Conservation (phyloP, 2,329 filamentous ascomycete species). For the Pseudonectria buxi region DNA sequence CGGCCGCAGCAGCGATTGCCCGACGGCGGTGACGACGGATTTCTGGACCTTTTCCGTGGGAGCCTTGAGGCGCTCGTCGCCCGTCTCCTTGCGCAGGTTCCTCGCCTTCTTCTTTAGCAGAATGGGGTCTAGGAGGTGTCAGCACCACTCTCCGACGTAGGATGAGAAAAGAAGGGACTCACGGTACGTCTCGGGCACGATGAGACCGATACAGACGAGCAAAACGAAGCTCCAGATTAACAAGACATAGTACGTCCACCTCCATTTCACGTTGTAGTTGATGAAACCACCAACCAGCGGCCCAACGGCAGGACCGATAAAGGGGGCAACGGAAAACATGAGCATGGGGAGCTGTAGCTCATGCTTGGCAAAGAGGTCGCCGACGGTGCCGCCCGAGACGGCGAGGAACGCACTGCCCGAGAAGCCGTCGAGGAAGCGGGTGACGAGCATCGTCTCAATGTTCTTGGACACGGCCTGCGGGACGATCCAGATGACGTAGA, state of each 20-base stretch:
- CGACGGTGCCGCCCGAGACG: conserved; percentile 79
- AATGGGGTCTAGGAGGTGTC: conserved; percentile 46
- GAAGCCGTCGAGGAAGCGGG: conserved; percentile 70
- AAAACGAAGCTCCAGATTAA: conserved; percentile 72
- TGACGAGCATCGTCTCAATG: conserved; percentile 71
- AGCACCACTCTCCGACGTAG: conserved; percentile 3
- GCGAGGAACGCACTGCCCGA: conserved; percentile 61
- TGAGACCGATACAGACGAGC: conserved; percentile 55
- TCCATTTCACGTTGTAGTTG: conserved; percentile 66
- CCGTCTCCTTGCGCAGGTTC: conserved; percentile 63
- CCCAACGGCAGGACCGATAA: conserved; percentile 54
- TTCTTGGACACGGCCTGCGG: conserved; percentile 77
- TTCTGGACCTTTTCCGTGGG: conserved; percentile 67
- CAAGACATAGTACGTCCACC: conserved; percentile 79
- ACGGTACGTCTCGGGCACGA: conserved; percentile 86
- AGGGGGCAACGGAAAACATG: conserved; percentile 62
- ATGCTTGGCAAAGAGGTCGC: conserved; percentile 65
- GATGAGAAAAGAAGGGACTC: conserved; percentile 21
- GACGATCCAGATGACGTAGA: conserved; percentile 74
- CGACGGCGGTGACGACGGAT: conserved; percentile 57
- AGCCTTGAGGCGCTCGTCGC: conserved; percentile 69
- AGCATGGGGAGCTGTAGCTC: conserved; percentile 78
- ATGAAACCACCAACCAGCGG: conserved; percentile 72
- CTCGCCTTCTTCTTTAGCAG: conserved; percentile 67
- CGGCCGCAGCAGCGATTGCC: conserved; percentile 56